These are phyloP conservation scores for Aspergillus coremiiformis DNA, from an alignment of 495 filamentous ascomycete species.

Conservation along the genomic window DNA sequence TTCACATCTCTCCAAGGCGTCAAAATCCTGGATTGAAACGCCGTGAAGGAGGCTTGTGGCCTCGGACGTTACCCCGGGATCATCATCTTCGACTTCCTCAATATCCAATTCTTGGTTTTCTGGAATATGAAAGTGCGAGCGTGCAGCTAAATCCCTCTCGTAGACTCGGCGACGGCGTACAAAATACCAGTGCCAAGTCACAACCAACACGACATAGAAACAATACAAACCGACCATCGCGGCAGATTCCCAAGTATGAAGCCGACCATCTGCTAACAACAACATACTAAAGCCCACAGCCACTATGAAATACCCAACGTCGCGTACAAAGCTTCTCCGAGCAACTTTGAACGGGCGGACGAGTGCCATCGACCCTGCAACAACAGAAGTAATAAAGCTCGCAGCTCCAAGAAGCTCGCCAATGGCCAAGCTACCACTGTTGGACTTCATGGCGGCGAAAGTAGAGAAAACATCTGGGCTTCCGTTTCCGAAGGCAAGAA, in stretches of 20 bases:
- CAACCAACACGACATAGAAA: constrained; percentile 84
- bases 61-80: constrained; percentile 48
- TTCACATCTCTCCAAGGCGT: constrained; percentile 58
- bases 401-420: constrained; percentile 95
- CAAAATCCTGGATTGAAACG: constrained; percentile 60
- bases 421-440: constrained; percentile 90
- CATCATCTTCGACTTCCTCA: constrained; percentile 65
- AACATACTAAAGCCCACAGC: constrained; percentile 83
- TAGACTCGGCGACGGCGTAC: constrained; percentile 50
- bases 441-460: constrained; percentile 94
- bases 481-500: constrained; percentile 97
- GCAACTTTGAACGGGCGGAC: constrained; percentile 89
- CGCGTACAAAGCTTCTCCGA: constrained; percentile 79
- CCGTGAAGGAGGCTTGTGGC: constrained; percentile 45
- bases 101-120: constrained; percentile 64
- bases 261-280: constrained; percentile 75
- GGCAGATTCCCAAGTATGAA: constrained; percentile 82
- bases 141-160: constrained; percentile 58
- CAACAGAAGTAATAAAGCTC: constrained; percentile 92
- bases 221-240: constrained; percentile 88
- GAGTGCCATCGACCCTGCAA: constrained; percentile 96
- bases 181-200: constrained; percentile 86
- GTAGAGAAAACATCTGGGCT: constrained; percentile 98
- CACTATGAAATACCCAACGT: constrained; percentile 88
- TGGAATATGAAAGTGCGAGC: constrained; percentile 63